phyloP scores from a whole-genome alignment of 768 basidiomycete genomes.

The Mycena rosella region DNA sequence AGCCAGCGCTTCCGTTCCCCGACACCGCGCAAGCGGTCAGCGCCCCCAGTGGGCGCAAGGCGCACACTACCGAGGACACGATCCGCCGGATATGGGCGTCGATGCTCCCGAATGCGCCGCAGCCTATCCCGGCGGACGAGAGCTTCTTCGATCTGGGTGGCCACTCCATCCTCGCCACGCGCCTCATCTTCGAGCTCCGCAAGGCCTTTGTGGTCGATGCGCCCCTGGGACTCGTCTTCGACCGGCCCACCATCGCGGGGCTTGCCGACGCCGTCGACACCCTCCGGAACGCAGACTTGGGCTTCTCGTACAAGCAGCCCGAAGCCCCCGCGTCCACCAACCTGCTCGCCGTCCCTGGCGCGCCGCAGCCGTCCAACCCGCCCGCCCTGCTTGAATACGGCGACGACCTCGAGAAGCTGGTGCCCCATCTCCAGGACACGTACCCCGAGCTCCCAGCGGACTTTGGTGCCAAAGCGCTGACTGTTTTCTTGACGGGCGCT shows the following conservation, averaged over 20 bases:
- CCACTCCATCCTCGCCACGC: conserved; percentile 97
- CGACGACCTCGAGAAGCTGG: conserved; percentile 77
- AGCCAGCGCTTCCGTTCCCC: conserved; percentile 97
- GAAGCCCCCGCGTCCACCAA: conserved; percentile 35
- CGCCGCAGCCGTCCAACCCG: conserved; percentile 32
- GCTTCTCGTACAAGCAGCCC: conserved; percentile 62
- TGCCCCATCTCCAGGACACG: conserved; percentile 66
- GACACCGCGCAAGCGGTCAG: conserved; percentile 84
- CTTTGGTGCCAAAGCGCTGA: conserved; percentile 66
- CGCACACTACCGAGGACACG: conserved; percentile 80
- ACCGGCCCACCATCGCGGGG: conserved; percentile 85
- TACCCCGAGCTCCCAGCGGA: conserved; percentile 75
- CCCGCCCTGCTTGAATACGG: conserved; percentile 74
- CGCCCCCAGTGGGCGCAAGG: conserved; percentile 56
- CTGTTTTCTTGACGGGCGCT: conserved; percentile 95
- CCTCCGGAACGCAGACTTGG: conserved; percentile 84
- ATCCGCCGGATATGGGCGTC: conserved; percentile 88
- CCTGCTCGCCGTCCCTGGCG: conserved; percentile 32
- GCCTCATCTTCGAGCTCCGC: conserved; percentile 96
- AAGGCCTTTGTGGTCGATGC: conserved; percentile 92
- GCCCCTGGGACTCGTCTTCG: conserved; percentile 92
- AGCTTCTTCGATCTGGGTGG: conserved; percentile 99
- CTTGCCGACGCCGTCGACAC: conserved; percentile 83
- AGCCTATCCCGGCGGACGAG: conserved; percentile 87
- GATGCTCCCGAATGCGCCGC: conserved; percentile 84